These are phyloP conservation scores for Saksenaea oblongispora DNA, from an alignment of 371 early-diverging fungal genomes.

Conservation along the genomic window DNA sequence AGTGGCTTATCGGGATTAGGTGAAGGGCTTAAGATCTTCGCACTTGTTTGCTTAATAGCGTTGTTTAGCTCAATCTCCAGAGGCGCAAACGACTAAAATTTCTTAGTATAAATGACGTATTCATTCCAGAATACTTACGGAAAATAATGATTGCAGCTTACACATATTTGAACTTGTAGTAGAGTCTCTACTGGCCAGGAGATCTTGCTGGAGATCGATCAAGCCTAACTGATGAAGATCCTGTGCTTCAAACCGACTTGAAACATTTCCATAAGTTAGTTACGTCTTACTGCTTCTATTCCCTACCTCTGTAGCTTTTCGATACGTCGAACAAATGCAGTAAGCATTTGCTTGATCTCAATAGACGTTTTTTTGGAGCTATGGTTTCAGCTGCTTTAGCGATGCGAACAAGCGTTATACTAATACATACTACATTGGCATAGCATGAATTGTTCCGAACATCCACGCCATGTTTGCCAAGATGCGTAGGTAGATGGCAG, in stretches of 20 bases:
- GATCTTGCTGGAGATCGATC: conserved; percentile 19
- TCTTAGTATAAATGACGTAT: conserved; percentile 1
- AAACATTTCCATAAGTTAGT: background rate
- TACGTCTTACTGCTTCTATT: background rate
- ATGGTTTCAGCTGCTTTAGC: background rate
- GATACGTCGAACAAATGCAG: conserved; percentile 34
- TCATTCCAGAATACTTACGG: conserved; percentile 20
- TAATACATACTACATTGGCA: conserved; percentile 28
- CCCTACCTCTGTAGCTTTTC: conserved; percentile 27
- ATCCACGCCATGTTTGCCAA: conserved; percentile 58
- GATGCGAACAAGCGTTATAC: background rate
- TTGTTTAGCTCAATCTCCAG: conserved; percentile 33
- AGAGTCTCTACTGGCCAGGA: conserved; percentile 28
- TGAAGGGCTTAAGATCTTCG: conserved; percentile 35
- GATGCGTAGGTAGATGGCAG: conserved; percentile 50
- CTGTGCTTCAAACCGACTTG: conserved; percentile 22
- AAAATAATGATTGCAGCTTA: conserved; percentile 34
- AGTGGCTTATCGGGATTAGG: conserved; percentile 45
- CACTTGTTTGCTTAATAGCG: conserved; percentile 35
- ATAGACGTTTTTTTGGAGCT: conserved; percentile 22
- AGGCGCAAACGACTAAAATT: conserved; percentile 35
- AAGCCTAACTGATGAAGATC: conserved; percentile 9
- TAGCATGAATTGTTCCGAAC: conserved; percentile 54
- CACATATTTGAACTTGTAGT: conserved; percentile 25
- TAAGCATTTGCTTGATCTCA: conserved; percentile 34